These are phyloP conservation scores for Funneliformis mosseae DNA, from an alignment of 192 early-diverging fungal species.

Conservation along the genomic window DNA sequence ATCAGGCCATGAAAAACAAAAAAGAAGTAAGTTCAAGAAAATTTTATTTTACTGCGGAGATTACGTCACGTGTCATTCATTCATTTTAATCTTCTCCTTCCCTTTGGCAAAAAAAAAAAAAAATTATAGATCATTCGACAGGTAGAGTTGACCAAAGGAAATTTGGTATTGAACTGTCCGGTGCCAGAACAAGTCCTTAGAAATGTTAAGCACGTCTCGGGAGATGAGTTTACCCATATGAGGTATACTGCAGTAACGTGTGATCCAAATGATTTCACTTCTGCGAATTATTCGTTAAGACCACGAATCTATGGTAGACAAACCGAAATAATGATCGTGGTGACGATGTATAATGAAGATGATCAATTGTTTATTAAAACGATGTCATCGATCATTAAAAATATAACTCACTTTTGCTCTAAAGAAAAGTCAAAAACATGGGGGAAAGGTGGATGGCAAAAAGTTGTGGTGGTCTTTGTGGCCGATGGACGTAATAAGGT, in stretches of 20 bases:
- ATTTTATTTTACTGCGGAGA: too few relatives aligned
- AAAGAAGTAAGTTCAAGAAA: too few relatives aligned
- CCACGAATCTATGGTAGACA: slow-evolving; percentile 51
- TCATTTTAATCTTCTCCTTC: too few relatives aligned
- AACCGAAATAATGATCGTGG: slow-evolving; percentile 79
- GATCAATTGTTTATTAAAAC: slow-evolving; percentile 85
- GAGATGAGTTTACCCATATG: slow-evolving; percentile 85
- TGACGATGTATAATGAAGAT: slow-evolving; percentile 87
- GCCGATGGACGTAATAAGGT: slow-evolving; percentile 80
- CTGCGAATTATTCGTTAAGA: slow-evolving; percentile 75
- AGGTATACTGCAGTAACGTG: slow-evolving; percentile 91
- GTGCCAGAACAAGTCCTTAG: too few relatives aligned
- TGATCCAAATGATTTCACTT: slow-evolving; percentile 81
- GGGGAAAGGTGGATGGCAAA: slow-evolving; percentile 78
- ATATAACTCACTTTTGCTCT: slow-evolving; percentile 85
- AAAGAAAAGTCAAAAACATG: slow-evolving; percentile 69
- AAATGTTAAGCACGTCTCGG: slow-evolving; percentile 8
- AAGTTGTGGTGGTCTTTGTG: slow-evolving; percentile 79
- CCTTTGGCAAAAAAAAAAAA: too few relatives aligned
- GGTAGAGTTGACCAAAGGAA: too few relatives aligned
- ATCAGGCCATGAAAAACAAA: too few relatives aligned
- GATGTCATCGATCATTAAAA: slow-evolving; percentile 81
- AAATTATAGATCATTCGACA: too few relatives aligned
- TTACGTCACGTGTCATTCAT: too few relatives aligned
- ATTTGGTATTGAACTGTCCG: too few relatives aligned